Conservation (phyloP, 371 early-diverging fungal genomes). For the Actinomortierella wolfii region DNA sequence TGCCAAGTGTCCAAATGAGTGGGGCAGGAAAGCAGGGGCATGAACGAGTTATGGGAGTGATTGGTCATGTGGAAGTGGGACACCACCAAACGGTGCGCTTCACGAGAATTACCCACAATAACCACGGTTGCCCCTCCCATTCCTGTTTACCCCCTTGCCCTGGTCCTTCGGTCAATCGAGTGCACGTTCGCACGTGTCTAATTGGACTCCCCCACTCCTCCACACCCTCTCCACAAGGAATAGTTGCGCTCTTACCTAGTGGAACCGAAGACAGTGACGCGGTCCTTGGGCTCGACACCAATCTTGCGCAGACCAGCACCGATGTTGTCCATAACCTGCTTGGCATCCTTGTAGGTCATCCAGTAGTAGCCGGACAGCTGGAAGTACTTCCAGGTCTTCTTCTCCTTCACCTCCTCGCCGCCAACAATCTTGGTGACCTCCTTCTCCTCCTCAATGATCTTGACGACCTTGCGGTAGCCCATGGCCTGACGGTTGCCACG, state of each 20-base stretch:
- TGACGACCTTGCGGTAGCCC: conserved; percentile 70
- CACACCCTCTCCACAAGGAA: too few relatives aligned
- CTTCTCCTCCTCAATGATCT: conserved; percentile 77
- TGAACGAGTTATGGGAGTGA: too few relatives aligned
- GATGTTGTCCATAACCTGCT: conserved; percentile 48
- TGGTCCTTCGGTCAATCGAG: too few relatives aligned
- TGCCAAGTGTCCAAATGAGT: too few relatives aligned
- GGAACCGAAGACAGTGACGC: conserved; percentile 75
- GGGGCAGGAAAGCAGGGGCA: too few relatives aligned
- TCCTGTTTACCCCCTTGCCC: too few relatives aligned
- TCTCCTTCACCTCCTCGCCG: conserved; percentile 68
- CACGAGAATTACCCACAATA: too few relatives aligned
- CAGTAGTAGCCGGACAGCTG: conserved; percentile 73
- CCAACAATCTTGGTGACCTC: conserved; percentile 69
- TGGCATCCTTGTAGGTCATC: conserved; percentile 68
- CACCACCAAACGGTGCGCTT: too few relatives aligned
- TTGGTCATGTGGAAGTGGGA: too few relatives aligned
- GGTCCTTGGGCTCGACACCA: conserved; percentile 66
- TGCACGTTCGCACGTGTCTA: too few relatives aligned
- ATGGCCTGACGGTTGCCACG: conserved; percentile 60
- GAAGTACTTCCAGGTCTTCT: conserved; percentile 83
- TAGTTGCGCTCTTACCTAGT: conserved; percentile 65
- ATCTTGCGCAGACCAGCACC: conserved; percentile 73
- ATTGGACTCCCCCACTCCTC: too few relatives aligned
- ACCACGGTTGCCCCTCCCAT: too few relatives aligned